These are phyloP conservation scores for Calonectria hawksworthii DNA, from an alignment of 2,329 filamentous ascomycete species.

Conservation along the genomic window DNA sequence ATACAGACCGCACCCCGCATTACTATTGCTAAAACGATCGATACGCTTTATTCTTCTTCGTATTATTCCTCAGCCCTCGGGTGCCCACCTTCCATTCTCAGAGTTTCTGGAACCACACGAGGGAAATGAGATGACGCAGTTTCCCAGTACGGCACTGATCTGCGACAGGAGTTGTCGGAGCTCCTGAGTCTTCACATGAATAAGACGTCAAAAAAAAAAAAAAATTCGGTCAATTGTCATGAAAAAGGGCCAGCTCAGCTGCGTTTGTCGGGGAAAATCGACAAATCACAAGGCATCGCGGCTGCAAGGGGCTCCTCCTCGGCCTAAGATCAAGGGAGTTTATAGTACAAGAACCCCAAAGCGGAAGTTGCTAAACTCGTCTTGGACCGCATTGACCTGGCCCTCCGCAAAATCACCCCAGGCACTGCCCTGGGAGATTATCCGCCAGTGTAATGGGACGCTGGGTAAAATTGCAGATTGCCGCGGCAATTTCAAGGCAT, in stretches of 20 bases:
- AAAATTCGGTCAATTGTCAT: neutral
- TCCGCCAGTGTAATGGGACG: constrained; percentile 11
- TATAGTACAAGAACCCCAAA: neutral
- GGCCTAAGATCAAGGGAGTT: neutral
- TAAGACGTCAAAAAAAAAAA: neutral
- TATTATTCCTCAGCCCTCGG: neutral
- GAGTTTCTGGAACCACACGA: neutral
- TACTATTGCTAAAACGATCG: neutral
- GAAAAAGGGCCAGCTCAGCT: neutral
- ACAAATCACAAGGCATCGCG: neutral
- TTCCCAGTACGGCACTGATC: neutral
- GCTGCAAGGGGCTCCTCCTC: neutral
- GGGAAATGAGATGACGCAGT: neutral
- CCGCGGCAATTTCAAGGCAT: constrained; percentile 10
- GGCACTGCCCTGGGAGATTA: neutral
- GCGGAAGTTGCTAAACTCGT: constrained; percentile 10
- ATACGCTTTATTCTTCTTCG: neutral
- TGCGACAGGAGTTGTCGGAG: neutral
- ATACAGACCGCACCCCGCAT: neutral
- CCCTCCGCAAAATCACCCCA: neutral
- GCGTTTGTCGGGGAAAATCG: neutral
- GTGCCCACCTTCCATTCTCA: neutral
- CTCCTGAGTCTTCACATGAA: neutral
- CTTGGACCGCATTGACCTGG: neutral
- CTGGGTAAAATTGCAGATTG: neutral